These are phyloP conservation scores for Phytopythium cucurbitacearum DNA, from an alignment of 352 stramenopile species.

Conservation along the genomic window DNA sequence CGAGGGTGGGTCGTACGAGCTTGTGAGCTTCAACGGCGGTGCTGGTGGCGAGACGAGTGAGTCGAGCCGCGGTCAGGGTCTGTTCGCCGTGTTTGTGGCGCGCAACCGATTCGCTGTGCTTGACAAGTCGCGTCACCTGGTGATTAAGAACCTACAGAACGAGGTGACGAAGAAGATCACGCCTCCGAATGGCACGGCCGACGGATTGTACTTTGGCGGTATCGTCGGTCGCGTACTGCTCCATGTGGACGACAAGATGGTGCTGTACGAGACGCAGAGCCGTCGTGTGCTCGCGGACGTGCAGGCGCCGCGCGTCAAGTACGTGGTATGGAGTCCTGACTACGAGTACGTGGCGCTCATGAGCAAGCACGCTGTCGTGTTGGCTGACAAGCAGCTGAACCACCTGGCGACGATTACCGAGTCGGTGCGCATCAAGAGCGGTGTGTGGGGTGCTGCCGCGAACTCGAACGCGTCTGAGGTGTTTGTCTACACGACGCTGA, in stretches of 20 bases:
- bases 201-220: slow-evolving; percentile 96
- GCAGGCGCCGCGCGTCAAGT: slow-evolving; percentile 96
- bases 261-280: slow-evolving; percentile 98
- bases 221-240: slow-evolving; percentile 97
- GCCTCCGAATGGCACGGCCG: slow-evolving; percentile 93
- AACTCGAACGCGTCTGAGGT: slow-evolving; percentile 61
- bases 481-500: slow-evolving; percentile 98
- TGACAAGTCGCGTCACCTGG: slow-evolving; percentile 95
- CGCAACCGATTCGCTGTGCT: slow-evolving; percentile 98
- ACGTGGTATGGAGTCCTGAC: slow-evolving; percentile 97
- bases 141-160: slow-evolving; percentile 99
- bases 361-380: slow-evolving; percentile 96
- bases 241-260: slow-evolving; percentile 95
- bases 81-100: slow-evolving; percentile 96
- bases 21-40: slow-evolving; percentile 92
- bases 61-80: slow-evolving; percentile 91
- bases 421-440: slow-evolving; percentile 95
- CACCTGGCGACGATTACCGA: slow-evolving; percentile 97
- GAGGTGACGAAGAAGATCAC: slow-evolving; percentile 98
- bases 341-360: slow-evolving; percentile 96
- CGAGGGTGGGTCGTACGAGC: slow-evolving; percentile 97
- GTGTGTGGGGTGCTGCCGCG: slow-evolving; percentile 88
- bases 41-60: slow-evolving; percentile 84
- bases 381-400: slow-evolving; percentile 97
- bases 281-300: slow-evolving; percentile 95